Evolutionary conservation across 139 green algal species (phyloP).

Genomic region (Yamagishiella unicocca): DNA sequence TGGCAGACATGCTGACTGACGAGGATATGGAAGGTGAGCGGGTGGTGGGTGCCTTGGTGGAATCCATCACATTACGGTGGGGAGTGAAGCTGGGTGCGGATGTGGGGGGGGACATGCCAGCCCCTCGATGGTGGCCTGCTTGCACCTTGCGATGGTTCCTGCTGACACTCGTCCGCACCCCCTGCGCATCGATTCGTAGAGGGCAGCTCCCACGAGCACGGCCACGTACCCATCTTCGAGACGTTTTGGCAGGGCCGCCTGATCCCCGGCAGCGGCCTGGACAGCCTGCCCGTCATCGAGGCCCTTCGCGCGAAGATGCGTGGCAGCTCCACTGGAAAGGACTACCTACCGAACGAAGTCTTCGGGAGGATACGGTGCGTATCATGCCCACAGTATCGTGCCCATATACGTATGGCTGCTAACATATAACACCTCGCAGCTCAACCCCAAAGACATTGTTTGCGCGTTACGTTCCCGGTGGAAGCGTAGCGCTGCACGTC

Average conservation of each 20-base stretch:
- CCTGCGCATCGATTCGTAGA: too few relatives aligned
- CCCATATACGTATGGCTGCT: too few relatives aligned
- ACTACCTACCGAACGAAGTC: conserved; percentile 80
- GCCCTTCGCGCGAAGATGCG: conserved; percentile 63
- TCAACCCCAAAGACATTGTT: too few relatives aligned
- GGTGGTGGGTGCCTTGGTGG: too few relatives aligned
- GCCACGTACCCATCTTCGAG: conserved; percentile 68
- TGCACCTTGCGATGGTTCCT: too few relatives aligned
- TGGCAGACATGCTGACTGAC: not conserved
- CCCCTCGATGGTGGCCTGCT: too few relatives aligned
- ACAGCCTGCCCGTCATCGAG: conserved; percentile 82
- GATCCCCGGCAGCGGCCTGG: conserved; percentile 81
- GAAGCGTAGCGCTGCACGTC: not conserved
- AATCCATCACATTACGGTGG: too few relatives aligned
- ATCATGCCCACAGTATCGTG: not conserved
- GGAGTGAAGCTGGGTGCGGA: too few relatives aligned
- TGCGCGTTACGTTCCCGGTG: not conserved
- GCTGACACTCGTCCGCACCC: not conserved
- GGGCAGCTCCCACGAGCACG: too few relatives aligned
- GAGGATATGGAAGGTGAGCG: not conserved
- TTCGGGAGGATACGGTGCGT: conserved; percentile 70
- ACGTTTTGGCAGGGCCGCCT: conserved; percentile 86
- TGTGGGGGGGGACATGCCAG: too few relatives aligned
- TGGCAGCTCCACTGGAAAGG: conserved; percentile 58
- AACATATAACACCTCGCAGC: too few relatives aligned